These are phyloP conservation scores for Cyclotella cryptica DNA, from an alignment of 108 stramenopile species.

Conservation along the genomic window DNA sequence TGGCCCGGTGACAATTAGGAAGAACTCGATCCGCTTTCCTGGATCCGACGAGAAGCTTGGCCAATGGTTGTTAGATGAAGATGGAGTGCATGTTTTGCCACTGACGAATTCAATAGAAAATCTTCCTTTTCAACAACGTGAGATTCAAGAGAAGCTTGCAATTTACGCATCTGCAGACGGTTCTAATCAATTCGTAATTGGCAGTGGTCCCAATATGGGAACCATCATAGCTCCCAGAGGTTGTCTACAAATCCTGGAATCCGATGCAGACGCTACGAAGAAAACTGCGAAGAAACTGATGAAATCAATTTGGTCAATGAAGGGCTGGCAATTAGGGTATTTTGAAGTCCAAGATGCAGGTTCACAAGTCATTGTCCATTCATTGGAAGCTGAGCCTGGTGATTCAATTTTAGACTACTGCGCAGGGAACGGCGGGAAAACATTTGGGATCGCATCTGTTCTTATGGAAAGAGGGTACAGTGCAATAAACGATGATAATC, in stretches of 20 bases:
- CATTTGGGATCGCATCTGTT: constrained; percentile 51
- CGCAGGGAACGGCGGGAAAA: constrained; percentile 67
- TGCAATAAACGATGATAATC: background rate
- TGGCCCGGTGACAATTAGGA: constrained; percentile 49
- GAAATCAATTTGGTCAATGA: constrained; percentile 63
- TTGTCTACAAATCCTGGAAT: constrained; percentile 31
- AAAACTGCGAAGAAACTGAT: constrained; percentile 6
- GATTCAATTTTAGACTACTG: constrained; percentile 57
- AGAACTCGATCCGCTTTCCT: constrained; percentile 45
- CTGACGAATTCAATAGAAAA: background rate
- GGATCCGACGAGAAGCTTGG: constrained; percentile 45
- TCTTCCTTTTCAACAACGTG: background rate
- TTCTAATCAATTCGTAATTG: constrained; percentile 14
- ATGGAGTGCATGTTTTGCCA: constrained; percentile 36
- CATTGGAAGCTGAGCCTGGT: constrained; percentile 38
- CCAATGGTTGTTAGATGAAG: constrained; percentile 33
- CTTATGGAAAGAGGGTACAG: constrained; percentile 4
- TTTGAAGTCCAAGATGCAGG: constrained; percentile 70
- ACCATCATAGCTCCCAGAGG: constrained; percentile 32
- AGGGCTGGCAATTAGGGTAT: constrained; percentile 55
- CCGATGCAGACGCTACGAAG: background rate
- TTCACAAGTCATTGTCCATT: constrained; percentile 58
- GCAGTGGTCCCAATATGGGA: background rate
- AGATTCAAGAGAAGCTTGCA: background rate
- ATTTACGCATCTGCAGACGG: constrained; percentile 7